phyloP scores from a whole-genome alignment of 2,329 filamentous ascomycete species.

The Rhinocladiella similis region DNA sequence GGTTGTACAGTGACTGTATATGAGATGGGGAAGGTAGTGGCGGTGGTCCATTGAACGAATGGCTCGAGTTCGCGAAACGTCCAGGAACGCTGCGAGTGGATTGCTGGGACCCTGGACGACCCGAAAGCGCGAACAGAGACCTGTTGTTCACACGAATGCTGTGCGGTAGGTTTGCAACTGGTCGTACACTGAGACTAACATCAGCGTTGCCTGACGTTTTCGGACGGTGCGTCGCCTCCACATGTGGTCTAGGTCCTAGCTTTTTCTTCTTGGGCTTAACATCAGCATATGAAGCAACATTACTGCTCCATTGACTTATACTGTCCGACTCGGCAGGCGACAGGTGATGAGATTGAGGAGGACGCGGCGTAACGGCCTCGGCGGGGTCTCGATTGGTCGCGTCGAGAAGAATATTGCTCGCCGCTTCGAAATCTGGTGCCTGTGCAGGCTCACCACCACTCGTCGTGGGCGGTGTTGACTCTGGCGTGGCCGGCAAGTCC shows the following conservation, averaged over 20 bases:
- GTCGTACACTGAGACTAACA: constrained; percentile 54
- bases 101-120: constrained; percentile 47
- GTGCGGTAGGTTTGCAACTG: constrained; percentile 75
- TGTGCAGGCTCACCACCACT: constrained; percentile 16
- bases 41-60: constrained; percentile 18
- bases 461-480: constrained; percentile 22
- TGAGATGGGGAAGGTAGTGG: constrained; percentile 26
- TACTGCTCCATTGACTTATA: constrained; percentile 42
- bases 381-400: constrained; percentile 8
- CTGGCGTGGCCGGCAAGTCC: constrained; percentile 17
- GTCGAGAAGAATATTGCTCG: constrained; percentile 19
- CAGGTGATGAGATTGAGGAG: constrained; percentile 37
- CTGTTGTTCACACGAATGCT: constrained; percentile 70
- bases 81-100: constrained; percentile 45
- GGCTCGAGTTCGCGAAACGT: constrained; percentile 23
- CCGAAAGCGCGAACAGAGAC: constrained; percentile 25
- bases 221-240: constrained; percentile 60
- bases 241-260: constrained; percentile 79
- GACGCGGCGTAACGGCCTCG: constrained; percentile 7
- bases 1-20: constrained; percentile 16
- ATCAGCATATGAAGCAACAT: constrained; percentile 37
- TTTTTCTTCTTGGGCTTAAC: constrained; percentile 69
- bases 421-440: constrained; percentile 20
- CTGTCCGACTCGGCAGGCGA: constrained; percentile 47
- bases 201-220: constrained; percentile 55